A percentile compares a stretch with the other conserved stretches of the same genome.
phyloP scores from a whole-genome alignment of 2,329 filamentous ascomycete species.

The Geosmithia flava region DNA sequence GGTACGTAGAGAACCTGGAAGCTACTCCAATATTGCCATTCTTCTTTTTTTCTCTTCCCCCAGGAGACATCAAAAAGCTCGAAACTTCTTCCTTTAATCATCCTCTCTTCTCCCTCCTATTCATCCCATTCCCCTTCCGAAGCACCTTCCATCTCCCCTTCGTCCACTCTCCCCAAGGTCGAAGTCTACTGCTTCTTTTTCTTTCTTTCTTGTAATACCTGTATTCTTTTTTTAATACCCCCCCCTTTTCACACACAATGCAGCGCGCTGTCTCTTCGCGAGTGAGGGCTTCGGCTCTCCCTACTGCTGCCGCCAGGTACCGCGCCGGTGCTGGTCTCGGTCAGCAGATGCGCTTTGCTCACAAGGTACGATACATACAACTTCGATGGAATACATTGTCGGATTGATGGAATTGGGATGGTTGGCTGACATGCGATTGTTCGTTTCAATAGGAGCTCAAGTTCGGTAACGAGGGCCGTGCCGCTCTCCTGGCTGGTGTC shows the following conservation, averaged over 20 bases:
- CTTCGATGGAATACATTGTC: not conserved
- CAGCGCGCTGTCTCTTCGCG: conserved; percentile 85
- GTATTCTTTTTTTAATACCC: conserved; percentile 10
- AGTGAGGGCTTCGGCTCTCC: conserved; percentile 69
- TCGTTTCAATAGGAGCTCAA: conserved; percentile 65
- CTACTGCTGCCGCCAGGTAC: conserved; percentile 52
- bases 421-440: conserved; percentile 13
- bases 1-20: conserved; percentile 1
- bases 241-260: conserved; percentile 42
- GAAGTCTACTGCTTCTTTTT: conserved; percentile 5
- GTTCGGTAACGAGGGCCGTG: conserved; percentile 91
- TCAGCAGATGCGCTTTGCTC: conserved; percentile 90
- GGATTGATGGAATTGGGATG: not conserved
- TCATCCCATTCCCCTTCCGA: not conserved
- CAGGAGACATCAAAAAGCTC: not conserved
- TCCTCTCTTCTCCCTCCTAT: conserved; percentile 3
- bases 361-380: conserved; percentile 58
- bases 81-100: not conserved
- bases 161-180: not conserved
- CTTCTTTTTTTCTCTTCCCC: conserved; percentile 5
- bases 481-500: conserved; percentile 80
- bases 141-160: not conserved
- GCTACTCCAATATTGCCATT: conserved; percentile 5
- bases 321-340: conserved; percentile 53
- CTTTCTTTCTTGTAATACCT: conserved; percentile 14